phyloP scores from a whole-genome alignment of 768 basidiomycete species.

The Leccinum truebloodii region DNA sequence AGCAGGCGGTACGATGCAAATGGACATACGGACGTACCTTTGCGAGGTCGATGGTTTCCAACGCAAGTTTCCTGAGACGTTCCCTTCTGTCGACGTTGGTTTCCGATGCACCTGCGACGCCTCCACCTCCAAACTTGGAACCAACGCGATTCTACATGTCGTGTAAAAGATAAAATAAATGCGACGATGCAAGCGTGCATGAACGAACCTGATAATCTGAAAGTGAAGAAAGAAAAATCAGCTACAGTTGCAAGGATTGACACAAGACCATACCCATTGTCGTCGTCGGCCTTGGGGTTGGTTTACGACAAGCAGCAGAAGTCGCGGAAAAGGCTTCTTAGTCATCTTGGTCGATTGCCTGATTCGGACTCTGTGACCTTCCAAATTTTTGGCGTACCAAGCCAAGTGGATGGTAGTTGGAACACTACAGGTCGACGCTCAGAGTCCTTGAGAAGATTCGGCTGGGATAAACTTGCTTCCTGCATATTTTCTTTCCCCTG shows the following conservation, averaged over 20 bases:
- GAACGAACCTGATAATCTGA: slow-evolving; percentile 69
- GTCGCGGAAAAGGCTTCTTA: not conserved
- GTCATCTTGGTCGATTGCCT: slow-evolving; percentile 8
- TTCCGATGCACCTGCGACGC: slow-evolving; percentile 93
- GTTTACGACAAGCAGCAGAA: slow-evolving; percentile 5
- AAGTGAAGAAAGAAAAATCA: slow-evolving; percentile 11
- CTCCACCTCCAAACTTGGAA: slow-evolving; percentile 94
- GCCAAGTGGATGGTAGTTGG: not conserved
- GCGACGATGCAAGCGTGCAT: not conserved
- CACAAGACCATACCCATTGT: slow-evolving; percentile 33
- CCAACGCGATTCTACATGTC: slow-evolving; percentile 84
- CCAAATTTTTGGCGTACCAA: not conserved
- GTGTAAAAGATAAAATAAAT: slow-evolving; percentile 3
- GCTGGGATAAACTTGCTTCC: not conserved
- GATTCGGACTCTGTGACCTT: slow-evolving; percentile 12
- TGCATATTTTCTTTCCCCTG: not conserved
- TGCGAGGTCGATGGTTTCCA: slow-evolving; percentile 97
- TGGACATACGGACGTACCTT: slow-evolving; percentile 57
- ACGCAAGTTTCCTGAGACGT: slow-evolving; percentile 88
- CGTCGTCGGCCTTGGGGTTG: not conserved
- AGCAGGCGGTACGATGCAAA: not conserved
- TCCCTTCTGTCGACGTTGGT: slow-evolving; percentile 95
- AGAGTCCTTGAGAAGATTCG: not conserved
- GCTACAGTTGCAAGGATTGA: not conserved
- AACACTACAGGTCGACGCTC: not conserved